Evolutionary conservation across 2,329 filamentous ascomycete genomes (phyloP), one percentile per base, ranked within the genome.

Genomic region (Fusarium virguliforme): DNA sequence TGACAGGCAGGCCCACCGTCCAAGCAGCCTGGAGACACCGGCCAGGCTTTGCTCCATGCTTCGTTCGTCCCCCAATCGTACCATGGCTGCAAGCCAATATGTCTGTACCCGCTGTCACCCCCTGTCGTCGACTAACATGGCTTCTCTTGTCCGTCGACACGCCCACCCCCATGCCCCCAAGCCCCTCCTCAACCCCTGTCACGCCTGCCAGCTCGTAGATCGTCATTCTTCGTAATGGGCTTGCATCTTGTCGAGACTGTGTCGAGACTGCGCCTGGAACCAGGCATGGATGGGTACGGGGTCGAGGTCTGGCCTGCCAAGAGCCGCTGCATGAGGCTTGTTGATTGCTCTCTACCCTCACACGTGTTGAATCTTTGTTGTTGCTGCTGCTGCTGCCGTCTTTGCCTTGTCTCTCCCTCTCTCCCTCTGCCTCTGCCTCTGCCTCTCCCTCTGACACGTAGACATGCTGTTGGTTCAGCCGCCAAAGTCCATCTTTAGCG

Each of bases 401-500:
- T n/a, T 18, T 48, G 26, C 41, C 26, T 24, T 48, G 43, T 8
- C 26, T 48, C 10, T 41, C 8, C 37, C 22, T 8, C 26, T 48
- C 10, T 41, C 8, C 37, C 22, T 41, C 43, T 30, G 43, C 43
- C 8, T 41, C 43, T 30, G 43, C 43, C 8, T 48, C 43, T 48
- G 15, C 37, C 60, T 54, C 43, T 13, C 59, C 50, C 32, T 41
- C 68, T 60, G n/a, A 57, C 41, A 54, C 37, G 35, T 64, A 40
- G 60, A 56, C 10, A 59, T 37, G 34, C 37, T 34, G 32, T 40
- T 66, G 55, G 53, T 61, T 74, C 75, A 80, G 46, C 83, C 82
- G 6, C 89, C 89, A 86, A 99, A 98, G 80, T 97, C 87, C 93
- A 98, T 97, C 87, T 97, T 96, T 78, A 99, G 82, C 60, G 94